Evolutionary conservation across 2,329 filamentous ascomycete genomes (phyloP), one percentile per base, ranked within the genome.

Genomic region (Hypocrella siamensis): DNA sequence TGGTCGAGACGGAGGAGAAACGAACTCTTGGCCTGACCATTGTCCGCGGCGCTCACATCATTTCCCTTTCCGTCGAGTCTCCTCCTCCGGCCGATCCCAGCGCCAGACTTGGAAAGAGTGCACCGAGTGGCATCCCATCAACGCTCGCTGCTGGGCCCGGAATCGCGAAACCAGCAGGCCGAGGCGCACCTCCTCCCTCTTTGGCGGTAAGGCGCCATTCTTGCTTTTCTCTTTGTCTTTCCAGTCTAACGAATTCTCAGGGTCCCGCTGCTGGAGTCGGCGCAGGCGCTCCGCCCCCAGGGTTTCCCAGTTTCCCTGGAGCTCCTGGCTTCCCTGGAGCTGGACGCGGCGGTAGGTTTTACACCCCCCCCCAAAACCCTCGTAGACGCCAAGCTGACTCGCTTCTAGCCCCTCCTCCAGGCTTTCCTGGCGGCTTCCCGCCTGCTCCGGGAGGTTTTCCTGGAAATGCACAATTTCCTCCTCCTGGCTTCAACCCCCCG

Each of bases 11-110:
- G 11, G 88, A 98, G 61, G 90, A 96, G 63, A 96, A 96, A 69
- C 79, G 90, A 48, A 93, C 85, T n/a, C 73, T 98, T 22, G 90
- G 90, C 35, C 68, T 98, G 41, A 86, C 83, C 14, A 98, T 98
- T 46, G 74, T 98, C 40, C 84, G 90, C 47, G 90, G 90, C 48
- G 84, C 86, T 35, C 81, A 93, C 45, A 90, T 98, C 40, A 82
- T 98, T 40, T 93, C 86, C 16, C 73, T 93, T 38, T 93, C 88
- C 7, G 86, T 94, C 40, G 92, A 98, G 52, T 92, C 88, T 35
- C 88, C 90, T 34, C 90, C 90, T 29, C 88, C 92, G 8, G 83
- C 86, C 47, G 90, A 98, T 49, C 88, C 90, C 33, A 83, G 85
- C 45, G 76, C 88, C 30, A 74, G 90, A 57, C 70, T 98, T 39